Percentiles rank a stretch among this genome's conserved stretches.
phyloP scores from a whole-genome alignment of 177 flowering plant species.

The Vitis hybrid region DNA sequence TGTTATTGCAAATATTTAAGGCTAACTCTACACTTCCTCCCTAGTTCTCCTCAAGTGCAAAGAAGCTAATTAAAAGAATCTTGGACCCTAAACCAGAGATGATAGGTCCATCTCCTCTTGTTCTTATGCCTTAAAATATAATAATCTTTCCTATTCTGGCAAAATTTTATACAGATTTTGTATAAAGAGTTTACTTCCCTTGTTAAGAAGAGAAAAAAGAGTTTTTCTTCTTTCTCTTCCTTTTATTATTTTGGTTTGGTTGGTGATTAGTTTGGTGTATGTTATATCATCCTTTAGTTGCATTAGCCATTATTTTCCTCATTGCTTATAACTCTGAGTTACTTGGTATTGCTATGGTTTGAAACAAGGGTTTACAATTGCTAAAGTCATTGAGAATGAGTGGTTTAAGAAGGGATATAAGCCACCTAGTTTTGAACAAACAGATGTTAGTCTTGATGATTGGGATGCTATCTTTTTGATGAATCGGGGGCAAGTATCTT shows the following conservation, averaged over 20 bases:
- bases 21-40: constrained; percentile 91
- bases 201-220: too few species aligned
- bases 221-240: too few species aligned
- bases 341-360: constrained; percentile 6
- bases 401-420: constrained; percentile 97
- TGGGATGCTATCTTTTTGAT: constrained; percentile 68
- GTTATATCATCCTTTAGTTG: neutral
- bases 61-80: constrained; percentile 84
- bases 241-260: too few species aligned
- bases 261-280: too few species aligned
- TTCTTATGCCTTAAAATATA: neutral
- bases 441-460: constrained; percentile 63
- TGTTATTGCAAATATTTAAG: constrained; percentile 69
- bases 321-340: constrained; percentile 2
- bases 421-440: constrained; percentile 65
- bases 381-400: constrained; percentile 82
- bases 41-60: constrained; percentile 95
- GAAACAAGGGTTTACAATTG: constrained; percentile 73
- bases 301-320: neutral
- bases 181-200: neutral
- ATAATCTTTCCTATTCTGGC: neutral
- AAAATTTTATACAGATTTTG: neutral
- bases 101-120: constrained; percentile 36
- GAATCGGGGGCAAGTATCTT: constrained; percentile 53
- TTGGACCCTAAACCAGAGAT: constrained; percentile 86